Evolutionary conservation across 768 basidiomycete species (phyloP), one percentile per base, ranked within the genome.

Genomic region (Suillus decipiens): DNA sequence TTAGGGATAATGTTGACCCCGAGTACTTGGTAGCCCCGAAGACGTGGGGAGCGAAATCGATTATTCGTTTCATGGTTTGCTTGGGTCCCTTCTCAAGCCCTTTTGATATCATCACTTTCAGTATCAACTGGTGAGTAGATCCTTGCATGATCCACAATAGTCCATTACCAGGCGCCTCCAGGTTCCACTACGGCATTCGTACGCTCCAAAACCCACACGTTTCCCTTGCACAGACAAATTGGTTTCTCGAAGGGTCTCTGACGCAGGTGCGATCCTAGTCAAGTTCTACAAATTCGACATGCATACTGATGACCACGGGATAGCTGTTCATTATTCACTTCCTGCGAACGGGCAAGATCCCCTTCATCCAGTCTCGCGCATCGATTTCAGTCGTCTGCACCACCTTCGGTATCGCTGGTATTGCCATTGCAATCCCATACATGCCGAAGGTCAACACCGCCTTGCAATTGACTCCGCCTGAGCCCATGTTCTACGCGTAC

Each of bases 1-100:
- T 53, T 50, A 74, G 73, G 77, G 76, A 77, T 60, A 78, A 78
- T 15, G 77, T 77, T 60, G 77, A 77, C 60, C 73, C 75, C 0
- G 77, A 77, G 65, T 76, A 75, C 65, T 71, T 77, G 12, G 70
- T 70, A 61, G 47, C 53, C 28, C 76, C 76, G 14, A 77, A 58
- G 62, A 67, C 70, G 41, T 73, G 70, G 76, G 69, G 68, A 60
- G 77, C 76, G 24, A 67, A 68, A 64, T 77, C 77, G n/a, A 76
- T 77, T 48, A 28, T 74, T 37, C 70, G 71, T 19, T 78, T 77
- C 69, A 77, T 77, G 76, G 36, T 77, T 34, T 78, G 71, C 60
- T 2, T 77, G 3, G 77, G 76, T 9, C 76, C 76, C 19, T 75
- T 76, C 37, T 77, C 77, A 9, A 78, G 77, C 24, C 71, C 74